Base-by-base conservation (phyloP, 2,329 filamentous ascomycete genomes). In the Epichloe coenophiala region DNA sequence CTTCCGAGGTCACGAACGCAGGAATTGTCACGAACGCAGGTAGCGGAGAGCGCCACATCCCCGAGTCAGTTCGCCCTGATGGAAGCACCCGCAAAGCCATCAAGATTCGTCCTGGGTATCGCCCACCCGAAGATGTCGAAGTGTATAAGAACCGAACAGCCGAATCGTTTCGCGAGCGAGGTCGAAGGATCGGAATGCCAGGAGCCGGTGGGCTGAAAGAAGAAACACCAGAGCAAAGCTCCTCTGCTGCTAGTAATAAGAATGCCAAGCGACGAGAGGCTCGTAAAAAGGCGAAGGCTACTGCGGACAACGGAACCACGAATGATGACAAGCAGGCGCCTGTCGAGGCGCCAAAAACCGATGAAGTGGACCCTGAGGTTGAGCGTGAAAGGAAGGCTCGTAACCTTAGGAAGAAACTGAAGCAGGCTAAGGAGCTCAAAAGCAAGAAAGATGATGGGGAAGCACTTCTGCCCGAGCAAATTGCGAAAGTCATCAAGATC, bases 401-500 rank as follows among this genome's bases (percentile, higher is more conserved):
- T 56, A 94, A 88, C 61, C 71, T 97, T 43, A 86, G 84, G 65
- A 98, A 98, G 75, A 98, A 97, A 69, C 72, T 98, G 53, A 86
- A 91, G 61, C 93, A 98, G 66, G 91, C 93, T 4, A 85, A 83
- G 58, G 93, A 97, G 2, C 74, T 98, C 49, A 85, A 88, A 64
- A 84, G 83, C 60, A 96, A 95, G 75, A 95, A 95, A 67, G 87
- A 95, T 23, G 83, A 81, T 51, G 93, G 93, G 19, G 85, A 88
- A 63, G 76, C 80, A 4, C 70, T 98, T 54, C 74, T 97, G 27
- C 91, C 90, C 0, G 93, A 98, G 70, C 93, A 98, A 70, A 84
- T 97, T 56, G 89, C 91, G 59, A 98, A 98, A 71, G 88, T 98
- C 50, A 94, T 95, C 65, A 95, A 93, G 68, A 95, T 98, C 65